Base-by-base conservation (phyloP, 2,329 filamentous ascomycete species). In the Fusarium fujikuroi region DNA sequence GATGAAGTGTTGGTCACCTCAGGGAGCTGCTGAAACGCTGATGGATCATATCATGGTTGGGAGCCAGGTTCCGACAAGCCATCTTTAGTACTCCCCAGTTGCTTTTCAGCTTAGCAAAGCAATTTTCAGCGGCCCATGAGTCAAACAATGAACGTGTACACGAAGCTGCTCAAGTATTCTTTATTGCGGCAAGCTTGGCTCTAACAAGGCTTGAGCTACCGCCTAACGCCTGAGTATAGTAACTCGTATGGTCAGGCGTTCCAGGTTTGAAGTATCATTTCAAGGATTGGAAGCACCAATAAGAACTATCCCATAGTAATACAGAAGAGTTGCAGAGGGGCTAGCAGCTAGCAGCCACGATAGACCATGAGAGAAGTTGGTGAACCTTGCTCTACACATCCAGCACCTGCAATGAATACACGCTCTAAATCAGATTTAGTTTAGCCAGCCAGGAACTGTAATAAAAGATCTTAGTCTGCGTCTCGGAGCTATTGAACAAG, bases 31-130 rank as follows among this genome's bases (percentile, higher is more conserved):
- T 3, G 62, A 72, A 23, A 74, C 65, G 7, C 40, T 75, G 44
- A 67, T 75, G 62, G 69, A 75, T 5, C 65, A 74, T 25, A 59
- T 75, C 47, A 60, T 73, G 42, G 36, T 69, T 10, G 54, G 60
- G 4, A 37, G 60, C 11, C 36, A 30, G 18, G 30, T 60, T n/a
- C 71, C 70, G 3, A 28, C 54, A 7, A 74, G 63, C 9, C 60
- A 57, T 42, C 44, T 74, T 15, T 74, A 65, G 46, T 16, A 2
- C 15, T 19, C 5, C 11, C 6, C 12, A 4, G 12, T 2, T 52
- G 0, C 2, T 7, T 32, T 37, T 9, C 4, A 52, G 16, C n/a
- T 25, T 19, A 34, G 3, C 1, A 49, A 5, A 47, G 14, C 1
- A 12, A n/a, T 11, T 3, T 6, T 15, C 7, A n/a, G 5, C 19